Evolutionary conservation across 345 rosid species (phyloP).

Genomic region (Pelargonium nanum): DNA sequence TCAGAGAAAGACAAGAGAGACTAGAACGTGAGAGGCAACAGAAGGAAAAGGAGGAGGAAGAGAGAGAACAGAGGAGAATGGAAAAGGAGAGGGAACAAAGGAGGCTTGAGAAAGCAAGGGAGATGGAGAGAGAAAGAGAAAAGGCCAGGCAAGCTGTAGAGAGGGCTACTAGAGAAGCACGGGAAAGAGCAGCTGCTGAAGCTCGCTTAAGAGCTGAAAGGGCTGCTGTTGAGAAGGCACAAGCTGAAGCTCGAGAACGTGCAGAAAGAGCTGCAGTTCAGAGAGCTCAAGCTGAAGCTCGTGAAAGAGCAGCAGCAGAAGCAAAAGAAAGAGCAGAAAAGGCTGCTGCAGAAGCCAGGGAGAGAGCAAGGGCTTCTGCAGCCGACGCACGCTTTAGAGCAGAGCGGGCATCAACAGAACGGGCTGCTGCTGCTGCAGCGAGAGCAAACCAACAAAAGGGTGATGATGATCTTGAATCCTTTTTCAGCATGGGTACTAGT

Average conservation of each 20-base stretch:
- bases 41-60: constrained; percentile 62
- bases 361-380: constrained; percentile 33
- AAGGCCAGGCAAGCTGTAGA: constrained; percentile 83
- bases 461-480: constrained; percentile 77
- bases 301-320: constrained; percentile 84
- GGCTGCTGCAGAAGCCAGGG: constrained; percentile 87
- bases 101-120: constrained; percentile 53
- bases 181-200: constrained; percentile 28
- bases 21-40: constrained; percentile 43
- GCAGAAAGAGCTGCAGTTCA: constrained; percentile 88
- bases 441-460: constrained; percentile 41
- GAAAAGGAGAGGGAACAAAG: constrained; percentile 43
- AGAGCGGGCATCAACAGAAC: constrained; percentile 70
- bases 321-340: constrained; percentile 82
- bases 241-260: constrained; percentile 75
- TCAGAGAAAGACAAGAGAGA: constrained; percentile 48
- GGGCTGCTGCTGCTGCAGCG: constrained; percentile 48
- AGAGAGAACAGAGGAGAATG: constrained; percentile 49
- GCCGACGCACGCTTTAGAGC: constrained; percentile 37
- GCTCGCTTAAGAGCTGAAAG: constrained; percentile 79
- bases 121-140: constrained; percentile 53
- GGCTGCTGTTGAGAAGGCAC: constrained; percentile 71
- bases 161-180: constrained; percentile 82
- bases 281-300: constrained; percentile 94
- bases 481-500: constrained; percentile 43